Percentiles rank a stretch among this genome's conserved stretches.
These are phyloP conservation scores for Beauveria australis DNA, from an alignment of 2,329 filamentous ascomycete species.

Conservation along the genomic window DNA sequence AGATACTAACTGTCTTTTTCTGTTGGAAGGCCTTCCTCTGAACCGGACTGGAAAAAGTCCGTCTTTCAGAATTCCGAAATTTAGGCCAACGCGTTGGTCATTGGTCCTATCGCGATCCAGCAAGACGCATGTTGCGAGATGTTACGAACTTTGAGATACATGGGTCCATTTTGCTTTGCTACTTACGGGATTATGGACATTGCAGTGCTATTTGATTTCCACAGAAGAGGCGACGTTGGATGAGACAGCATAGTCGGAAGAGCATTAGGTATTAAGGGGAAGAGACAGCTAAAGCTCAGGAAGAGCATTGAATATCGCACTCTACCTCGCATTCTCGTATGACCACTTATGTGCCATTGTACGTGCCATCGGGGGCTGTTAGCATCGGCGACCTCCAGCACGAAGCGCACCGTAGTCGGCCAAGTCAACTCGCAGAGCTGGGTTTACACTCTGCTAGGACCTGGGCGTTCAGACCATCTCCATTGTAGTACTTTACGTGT, in stretches of 20 bases:
- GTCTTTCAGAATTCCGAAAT: not conserved
- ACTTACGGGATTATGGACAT: not conserved
- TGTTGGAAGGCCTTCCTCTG: not conserved
- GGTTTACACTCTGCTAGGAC: no score
- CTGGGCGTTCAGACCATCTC: no score
- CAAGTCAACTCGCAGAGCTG: no score
- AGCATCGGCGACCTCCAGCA: not conserved
- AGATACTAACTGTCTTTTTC: not conserved
- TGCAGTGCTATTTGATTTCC: not conserved
- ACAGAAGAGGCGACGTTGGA: not conserved
- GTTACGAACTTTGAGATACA: not conserved
- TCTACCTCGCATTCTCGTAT: not conserved
- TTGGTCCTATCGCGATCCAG: not conserved
- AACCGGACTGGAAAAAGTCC: not conserved
- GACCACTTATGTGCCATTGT: not conserved
- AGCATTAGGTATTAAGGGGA: not conserved
- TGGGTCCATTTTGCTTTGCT: not conserved
- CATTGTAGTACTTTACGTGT: no score
- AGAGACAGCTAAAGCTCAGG: not conserved
- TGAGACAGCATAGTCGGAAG: not conserved
- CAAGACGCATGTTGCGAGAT: not conserved
- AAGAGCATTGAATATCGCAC: not conserved
- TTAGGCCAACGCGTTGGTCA: not conserved
- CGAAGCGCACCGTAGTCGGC: not conserved
- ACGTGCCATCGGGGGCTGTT: not conserved